Evolutionary conservation across 306 rosid species (phyloP), one percentile per base, ranked within the genome.

Genomic region (Prunus dulcis): DNA sequence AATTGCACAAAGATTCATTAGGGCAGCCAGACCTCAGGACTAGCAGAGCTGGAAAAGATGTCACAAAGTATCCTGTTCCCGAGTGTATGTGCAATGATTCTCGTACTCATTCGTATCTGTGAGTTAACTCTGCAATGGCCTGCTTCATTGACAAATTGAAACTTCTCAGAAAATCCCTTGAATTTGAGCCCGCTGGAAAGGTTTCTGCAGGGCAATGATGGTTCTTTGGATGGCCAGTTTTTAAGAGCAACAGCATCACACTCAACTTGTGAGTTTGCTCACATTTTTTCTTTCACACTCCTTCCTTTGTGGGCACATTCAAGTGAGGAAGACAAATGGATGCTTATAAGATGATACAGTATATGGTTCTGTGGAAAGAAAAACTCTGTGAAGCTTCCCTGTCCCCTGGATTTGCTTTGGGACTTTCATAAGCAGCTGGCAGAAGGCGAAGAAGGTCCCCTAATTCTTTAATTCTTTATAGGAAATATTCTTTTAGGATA

Each of bases 51-150:
- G 91, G 90, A 30, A 93, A 89, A 73, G 97, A 95, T 62, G 98
- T 95, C n/a, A 95, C 99, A 7, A 95, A 95, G 85, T 92, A 80
- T 79, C 99, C 99, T 9, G 38, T 87, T 53, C 97, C 92, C 0
- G 97, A 88, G 78, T 95, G 99, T 76, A 92, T 95, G 98, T 95
- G 99, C 81, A 84, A 86, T 62, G 87, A 66, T 77, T 79, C 89
- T 5, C 85, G 14, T 52, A 11, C 78, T 49, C 79, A 0, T 76
- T 77, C 82, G 13, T 38, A 65, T 50, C 19, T 57, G 1, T 79
- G 86, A 81, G 51, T 64, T 43, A 27, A 58, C 80, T 14, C 32
- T 28, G 13, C 38, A 58, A 76, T 14, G 9, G 64, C 32, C 50
- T 45, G 15, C 62, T 45, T 18, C 38, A 57, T 53, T 15, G 52